Conservation (phyloP, 257 asterid genomes). For the Penstemon barbatus region DNA sequence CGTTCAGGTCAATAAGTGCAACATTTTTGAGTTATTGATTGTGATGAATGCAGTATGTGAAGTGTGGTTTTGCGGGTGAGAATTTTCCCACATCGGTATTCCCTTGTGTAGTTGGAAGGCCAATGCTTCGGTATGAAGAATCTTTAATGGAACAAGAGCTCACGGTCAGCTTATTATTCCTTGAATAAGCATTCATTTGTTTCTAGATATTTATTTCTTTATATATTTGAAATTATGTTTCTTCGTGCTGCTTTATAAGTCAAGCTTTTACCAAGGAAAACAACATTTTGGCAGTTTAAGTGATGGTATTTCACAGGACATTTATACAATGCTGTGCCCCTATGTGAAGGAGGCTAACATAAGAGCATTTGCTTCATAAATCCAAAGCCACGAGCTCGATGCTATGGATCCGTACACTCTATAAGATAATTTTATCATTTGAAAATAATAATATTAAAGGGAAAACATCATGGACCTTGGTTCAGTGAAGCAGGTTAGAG, state of each 20-base stretch:
- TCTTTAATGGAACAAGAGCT: constrained; percentile 89
- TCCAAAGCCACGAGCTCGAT: constrained; percentile 14
- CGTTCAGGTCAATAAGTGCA: constrained; percentile 5
- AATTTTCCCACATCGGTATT: constrained; percentile 95
- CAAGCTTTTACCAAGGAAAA: neutral
- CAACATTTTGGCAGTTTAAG: neutral
- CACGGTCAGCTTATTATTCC: constrained; percentile 50
- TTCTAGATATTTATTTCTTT: constrained; percentile 10
- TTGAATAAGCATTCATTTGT: neutral
- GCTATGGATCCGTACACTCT: constrained; percentile 12
- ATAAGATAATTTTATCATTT: neutral
- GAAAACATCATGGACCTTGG: too few relatives aligned
- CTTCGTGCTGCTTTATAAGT: neutral
- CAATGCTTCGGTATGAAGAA: constrained; percentile 95
- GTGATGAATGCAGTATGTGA: constrained; percentile 78
- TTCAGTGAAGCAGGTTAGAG: neutral
- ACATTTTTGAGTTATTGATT: neutral
- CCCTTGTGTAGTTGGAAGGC: constrained; percentile 97
- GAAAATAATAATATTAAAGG: too few relatives aligned
- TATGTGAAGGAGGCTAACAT: too few relatives aligned
- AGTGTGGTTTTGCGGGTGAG: constrained; percentile 95
- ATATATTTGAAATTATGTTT: neutral
- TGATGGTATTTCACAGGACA: neutral
- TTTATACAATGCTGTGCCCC: neutral
- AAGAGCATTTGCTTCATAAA: neutral